These are phyloP conservation scores for Phytophthora fragariaefolia DNA, from an alignment of 352 stramenopile species.

Conservation along the genomic window DNA sequence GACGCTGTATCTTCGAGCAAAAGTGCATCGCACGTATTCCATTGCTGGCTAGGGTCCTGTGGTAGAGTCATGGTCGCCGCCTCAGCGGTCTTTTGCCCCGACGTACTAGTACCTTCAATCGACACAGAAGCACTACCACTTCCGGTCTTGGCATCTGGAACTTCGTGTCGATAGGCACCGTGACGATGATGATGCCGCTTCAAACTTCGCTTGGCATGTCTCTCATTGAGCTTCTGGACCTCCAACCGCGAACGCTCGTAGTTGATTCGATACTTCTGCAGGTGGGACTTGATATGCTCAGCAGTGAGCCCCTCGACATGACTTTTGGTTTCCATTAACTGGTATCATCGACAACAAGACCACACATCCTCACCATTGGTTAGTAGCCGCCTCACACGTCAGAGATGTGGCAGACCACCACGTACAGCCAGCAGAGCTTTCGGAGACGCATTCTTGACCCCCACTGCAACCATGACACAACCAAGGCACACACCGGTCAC, in stretches of 20 bases:
- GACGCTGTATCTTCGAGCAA: conserved; percentile 6
- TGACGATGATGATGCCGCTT: conserved; percentile 17
- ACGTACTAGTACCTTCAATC: background rate
- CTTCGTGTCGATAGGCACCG: background rate
- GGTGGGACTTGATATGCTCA: conserved; percentile 36
- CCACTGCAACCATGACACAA: conserved; percentile 15
- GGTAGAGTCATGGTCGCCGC: background rate
- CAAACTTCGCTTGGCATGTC: conserved; percentile 19
- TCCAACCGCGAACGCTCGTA: conserved; percentile 28
- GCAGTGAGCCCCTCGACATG: conserved; percentile 18
- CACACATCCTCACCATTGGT: background rate
- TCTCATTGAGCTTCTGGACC: conserved; percentile 19
- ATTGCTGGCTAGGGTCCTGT: conserved; percentile 11
- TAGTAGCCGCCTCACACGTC: background rate
- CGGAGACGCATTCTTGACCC: conserved; percentile 33
- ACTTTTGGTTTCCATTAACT: conserved; percentile 31
- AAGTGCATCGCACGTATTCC: conserved; percentile 12
- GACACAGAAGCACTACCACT: background rate
- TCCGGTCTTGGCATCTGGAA: background rate
- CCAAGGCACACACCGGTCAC: conserved; percentile 11
- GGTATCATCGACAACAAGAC: background rate
- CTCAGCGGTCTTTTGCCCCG: background rate
- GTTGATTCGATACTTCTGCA: conserved; percentile 38
- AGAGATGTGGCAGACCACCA: conserved; percentile 2
- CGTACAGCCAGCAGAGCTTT: conserved; percentile 30